phyloP scores from a whole-genome alignment of 2,329 filamentous ascomycete genomes.

The Ilyonectria mors-panacis region DNA sequence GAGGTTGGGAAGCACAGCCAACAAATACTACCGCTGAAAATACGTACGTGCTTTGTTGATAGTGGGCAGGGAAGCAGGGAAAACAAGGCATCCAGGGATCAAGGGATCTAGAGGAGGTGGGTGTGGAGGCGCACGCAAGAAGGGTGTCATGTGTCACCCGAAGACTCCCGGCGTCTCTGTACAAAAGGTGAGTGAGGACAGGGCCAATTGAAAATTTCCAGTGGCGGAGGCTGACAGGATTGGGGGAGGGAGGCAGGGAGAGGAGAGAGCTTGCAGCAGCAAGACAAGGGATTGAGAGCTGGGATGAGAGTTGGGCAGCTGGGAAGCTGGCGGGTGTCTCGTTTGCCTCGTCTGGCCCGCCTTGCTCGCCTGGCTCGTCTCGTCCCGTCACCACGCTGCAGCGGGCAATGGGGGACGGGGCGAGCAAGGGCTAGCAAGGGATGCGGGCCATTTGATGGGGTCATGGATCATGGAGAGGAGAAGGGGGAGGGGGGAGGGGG shows the following conservation, averaged over 20 bases:
- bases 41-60: conserved; percentile 11
- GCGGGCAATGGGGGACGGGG: conserved; percentile 12
- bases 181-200: neutral
- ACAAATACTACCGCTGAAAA: conserved; percentile 18
- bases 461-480: conserved; percentile 31
- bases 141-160: conserved; percentile 38
- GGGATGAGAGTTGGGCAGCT: neutral
- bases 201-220: conserved; percentile 8
- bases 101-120: conserved; percentile 23
- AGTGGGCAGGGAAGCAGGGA: conserved; percentile 10
- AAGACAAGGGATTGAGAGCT: neutral
- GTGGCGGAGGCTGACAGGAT: conserved; percentile 7
- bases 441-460: conserved; percentile 7
- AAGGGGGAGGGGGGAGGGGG: conserved; percentile 20
- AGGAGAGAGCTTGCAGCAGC: neutral
- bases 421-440: conserved; percentile 12
- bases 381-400: conserved; percentile 23
- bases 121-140: conserved; percentile 26
- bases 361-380: conserved; percentile 19
- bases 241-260: neutral
- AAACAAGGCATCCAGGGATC: conserved; percentile 27
- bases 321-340: conserved; percentile 7
- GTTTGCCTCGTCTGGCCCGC: neutral
- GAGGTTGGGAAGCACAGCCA: conserved; percentile 23
- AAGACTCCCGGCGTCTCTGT: conserved; percentile 34